Evolutionary conservation across 148 eudicot species (phyloP).

Genomic region (Arctostaphylos glauca): DNA sequence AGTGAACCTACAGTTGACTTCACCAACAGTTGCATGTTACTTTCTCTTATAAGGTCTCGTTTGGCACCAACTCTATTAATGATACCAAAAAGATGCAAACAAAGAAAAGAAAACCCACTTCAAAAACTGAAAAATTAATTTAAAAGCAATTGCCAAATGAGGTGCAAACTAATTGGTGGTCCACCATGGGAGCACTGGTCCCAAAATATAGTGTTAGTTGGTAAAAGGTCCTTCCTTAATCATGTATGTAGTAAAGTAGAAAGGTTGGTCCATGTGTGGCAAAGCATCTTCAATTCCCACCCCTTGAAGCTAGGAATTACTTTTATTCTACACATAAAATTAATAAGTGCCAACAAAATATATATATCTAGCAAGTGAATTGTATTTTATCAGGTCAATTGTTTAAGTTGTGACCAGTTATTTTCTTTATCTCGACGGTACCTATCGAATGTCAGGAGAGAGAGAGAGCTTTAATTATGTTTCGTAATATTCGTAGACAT

Average conservation of each 20-base stretch:
- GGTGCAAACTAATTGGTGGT: neutral
- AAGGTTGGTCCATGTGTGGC: slow-evolving; percentile 6
- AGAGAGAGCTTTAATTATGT: no score
- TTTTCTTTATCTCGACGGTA: no score
- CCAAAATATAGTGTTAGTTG: neutral
- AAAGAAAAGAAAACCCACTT: neutral
- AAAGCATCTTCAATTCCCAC: slow-evolving; percentile 16
- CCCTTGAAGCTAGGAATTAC: neutral
- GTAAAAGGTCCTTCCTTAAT: slow-evolving; percentile 11
- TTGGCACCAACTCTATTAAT: neutral
- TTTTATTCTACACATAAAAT: neutral
- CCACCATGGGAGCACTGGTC: slow-evolving; percentile 9
- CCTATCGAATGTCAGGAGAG: no score
- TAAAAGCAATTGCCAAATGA: neutral
- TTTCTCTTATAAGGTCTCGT: no score
- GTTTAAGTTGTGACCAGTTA: no score
- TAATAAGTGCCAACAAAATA: neutral
- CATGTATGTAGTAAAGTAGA: slow-evolving; percentile 6
- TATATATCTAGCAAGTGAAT: no score
- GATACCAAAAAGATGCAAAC: neutral
- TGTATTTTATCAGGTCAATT: no score
- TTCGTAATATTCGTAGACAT: no score
- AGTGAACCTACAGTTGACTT: neutral
- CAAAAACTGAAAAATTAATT: neutral
- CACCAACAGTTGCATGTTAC: neutral